Conservation (phyloP, 2,329 filamentous ascomycete genomes). For the Pestalotiopsis sp. region DNA sequence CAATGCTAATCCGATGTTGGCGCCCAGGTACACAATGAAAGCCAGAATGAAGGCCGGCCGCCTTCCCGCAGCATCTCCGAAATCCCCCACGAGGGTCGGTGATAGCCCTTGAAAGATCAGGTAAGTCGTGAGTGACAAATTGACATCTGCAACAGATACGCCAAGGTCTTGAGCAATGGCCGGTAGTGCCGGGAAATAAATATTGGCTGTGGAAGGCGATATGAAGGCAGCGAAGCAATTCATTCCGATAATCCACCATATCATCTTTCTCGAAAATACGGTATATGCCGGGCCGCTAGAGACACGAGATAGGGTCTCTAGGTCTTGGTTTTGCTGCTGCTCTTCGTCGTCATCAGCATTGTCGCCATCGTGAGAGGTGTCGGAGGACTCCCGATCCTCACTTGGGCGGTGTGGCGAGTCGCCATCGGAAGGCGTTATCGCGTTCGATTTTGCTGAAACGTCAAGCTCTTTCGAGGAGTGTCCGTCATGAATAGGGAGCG, state of each 20-base stretch:
- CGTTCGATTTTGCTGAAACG: conserved; percentile 14
- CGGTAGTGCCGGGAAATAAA: conserved; percentile 49
- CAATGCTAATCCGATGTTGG: conserved; percentile 60
- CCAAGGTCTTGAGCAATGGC: conserved; percentile 37
- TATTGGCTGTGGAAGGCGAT: conserved; percentile 60
- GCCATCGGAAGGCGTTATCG: conserved; percentile 2
- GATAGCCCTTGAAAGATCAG: conserved; percentile 60
- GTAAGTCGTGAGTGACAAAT: conserved; percentile 57
- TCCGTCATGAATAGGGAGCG: background rate
- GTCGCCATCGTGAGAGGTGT: conserved; percentile 15
- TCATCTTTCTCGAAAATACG: conserved; percentile 41
- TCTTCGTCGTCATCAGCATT: conserved; percentile 16
- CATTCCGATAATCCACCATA: conserved; percentile 53
- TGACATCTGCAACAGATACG: conserved; percentile 41
- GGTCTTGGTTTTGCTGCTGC: conserved; percentile 22
- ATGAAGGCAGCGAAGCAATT: conserved; percentile 53
- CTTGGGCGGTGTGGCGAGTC: background rate
- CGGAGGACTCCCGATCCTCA: conserved; percentile 6
- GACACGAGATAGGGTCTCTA: conserved; percentile 34
- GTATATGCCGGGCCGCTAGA: conserved; percentile 41
- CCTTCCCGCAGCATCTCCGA: conserved; percentile 60
- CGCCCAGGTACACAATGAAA: conserved; percentile 56
- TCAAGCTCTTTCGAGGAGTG: background rate
- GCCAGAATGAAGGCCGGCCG: conserved; percentile 61
- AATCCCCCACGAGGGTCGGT: conserved; percentile 60